Evolutionary conservation across 2,329 filamentous ascomycete genomes (phyloP).

Genomic region (Calonectria henricotiae): DNA sequence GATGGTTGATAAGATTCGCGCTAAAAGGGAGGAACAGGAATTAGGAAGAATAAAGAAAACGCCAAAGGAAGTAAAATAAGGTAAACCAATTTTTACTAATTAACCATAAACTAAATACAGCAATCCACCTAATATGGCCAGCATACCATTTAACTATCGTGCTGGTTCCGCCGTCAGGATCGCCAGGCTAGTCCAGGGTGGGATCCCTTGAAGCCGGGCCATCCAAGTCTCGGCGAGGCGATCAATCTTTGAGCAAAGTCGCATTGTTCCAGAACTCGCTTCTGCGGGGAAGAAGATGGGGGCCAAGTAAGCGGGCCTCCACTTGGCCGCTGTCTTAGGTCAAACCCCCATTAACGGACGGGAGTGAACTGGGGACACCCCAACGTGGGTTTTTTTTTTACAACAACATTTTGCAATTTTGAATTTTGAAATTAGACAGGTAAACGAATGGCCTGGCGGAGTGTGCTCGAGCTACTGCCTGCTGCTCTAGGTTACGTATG

Average conservation of each 20-base stretch:
- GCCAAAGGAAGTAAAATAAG: neutral
- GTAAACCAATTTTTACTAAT: no score
- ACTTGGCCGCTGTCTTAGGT: conserved; percentile 14
- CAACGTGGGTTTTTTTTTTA: neutral
- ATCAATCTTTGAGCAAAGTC: neutral
- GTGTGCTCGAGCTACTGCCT: no score
- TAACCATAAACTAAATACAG: neutral
- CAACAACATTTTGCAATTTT: neutral
- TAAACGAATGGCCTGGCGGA: no score
- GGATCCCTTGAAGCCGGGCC: neutral
- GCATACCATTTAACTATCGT: neutral
- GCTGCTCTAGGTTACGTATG: no score
- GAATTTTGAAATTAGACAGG: no score
- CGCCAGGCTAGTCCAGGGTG: conserved; percentile 1
- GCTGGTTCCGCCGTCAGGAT: neutral
- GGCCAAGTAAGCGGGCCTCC: neutral
- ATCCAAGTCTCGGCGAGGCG: neutral
- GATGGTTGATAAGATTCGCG: neutral
- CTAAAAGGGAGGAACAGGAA: no score
- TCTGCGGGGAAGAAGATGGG: conserved; percentile 23
- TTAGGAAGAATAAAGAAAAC: neutral
- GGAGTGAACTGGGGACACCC: neutral
- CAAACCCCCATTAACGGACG: neutral
- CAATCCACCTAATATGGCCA: neutral
- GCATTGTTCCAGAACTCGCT: conserved; percentile 16